phyloP scores from a whole-genome alignment of 441 rosid species.

The Arabidopsis lyrata region DNA sequence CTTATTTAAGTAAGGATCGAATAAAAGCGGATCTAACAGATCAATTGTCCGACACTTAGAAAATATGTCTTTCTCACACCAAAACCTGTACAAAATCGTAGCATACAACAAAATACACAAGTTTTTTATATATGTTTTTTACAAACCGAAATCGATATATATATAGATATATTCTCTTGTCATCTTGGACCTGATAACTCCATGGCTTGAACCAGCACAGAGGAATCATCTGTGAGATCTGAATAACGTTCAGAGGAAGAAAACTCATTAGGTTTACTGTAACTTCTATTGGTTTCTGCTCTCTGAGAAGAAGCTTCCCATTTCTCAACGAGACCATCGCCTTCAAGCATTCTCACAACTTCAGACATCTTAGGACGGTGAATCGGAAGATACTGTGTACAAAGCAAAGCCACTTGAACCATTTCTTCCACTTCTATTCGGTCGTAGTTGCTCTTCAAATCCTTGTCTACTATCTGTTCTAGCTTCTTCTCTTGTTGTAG shows the following conservation, averaged over 20 bases:
- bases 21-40: background rate
- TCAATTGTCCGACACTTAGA: background rate
- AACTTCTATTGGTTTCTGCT: conserved; percentile 50
- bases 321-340: conserved; percentile 93
- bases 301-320: conserved; percentile 93
- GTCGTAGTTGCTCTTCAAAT: conserved; percentile 72
- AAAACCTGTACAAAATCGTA: conserved; percentile 23
- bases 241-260: conserved; percentile 86
- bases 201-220: conserved; percentile 88
- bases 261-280: conserved; percentile 67
- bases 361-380: conserved; percentile 95
- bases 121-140: conserved; percentile 9
- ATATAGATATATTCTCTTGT: conserved; percentile 48
- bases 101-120: conserved; percentile 19
- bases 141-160: conserved; percentile 1
- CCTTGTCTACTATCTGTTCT: conserved; percentile 83
- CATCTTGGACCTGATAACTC: conserved; percentile 97
- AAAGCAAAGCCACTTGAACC: conserved; percentile 83
- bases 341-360: conserved; percentile 95
- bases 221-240: conserved; percentile 89
- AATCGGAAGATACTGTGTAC: conserved; percentile 81
- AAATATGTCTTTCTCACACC: conserved; percentile 8
- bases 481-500: conserved; percentile 87
- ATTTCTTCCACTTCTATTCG: conserved; percentile 85
- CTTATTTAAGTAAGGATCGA: background rate